Percentiles rank a stretch among this genome's conserved stretches.
These are phyloP conservation scores for Paragyromitra xinjiangensis DNA, from an alignment of 495 filamentous ascomycete genomes.

Conservation along the genomic window DNA sequence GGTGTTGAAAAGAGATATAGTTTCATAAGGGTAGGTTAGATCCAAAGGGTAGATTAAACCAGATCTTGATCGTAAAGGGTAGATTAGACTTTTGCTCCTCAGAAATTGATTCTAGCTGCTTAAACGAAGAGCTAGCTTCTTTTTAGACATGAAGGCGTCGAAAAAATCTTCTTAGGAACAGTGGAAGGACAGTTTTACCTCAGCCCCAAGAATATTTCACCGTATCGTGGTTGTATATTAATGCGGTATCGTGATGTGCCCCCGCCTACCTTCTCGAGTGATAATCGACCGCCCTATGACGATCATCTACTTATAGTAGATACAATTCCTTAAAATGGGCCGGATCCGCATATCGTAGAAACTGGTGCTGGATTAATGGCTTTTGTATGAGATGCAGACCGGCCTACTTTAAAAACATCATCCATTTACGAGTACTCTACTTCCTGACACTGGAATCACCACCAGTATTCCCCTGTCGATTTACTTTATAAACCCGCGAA, in stretches of 20 bases:
- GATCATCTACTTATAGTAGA: neutral
- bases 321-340: neutral
- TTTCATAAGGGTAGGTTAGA: too few relatives aligned
- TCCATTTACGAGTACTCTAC: neutral
- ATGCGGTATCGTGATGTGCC: neutral
- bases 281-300: neutral
- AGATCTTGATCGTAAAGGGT: too few relatives aligned
- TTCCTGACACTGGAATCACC: slow-evolving; percentile 22
- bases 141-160: neutral
- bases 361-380: neutral
- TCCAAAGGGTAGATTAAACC: too few relatives aligned
- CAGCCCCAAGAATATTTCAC: neutral
- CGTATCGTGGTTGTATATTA: neutral
- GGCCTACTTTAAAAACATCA: neutral
- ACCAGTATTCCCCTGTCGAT: slow-evolving; percentile 3
- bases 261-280: neutral
- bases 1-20: too few relatives aligned
- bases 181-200: neutral
- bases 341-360: neutral
- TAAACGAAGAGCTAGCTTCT: too few relatives aligned
- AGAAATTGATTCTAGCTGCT: neutral
- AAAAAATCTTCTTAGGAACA: neutral
- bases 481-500: slow-evolving; percentile 7
- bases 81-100: too few relatives aligned
- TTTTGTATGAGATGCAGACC: neutral